These are phyloP conservation scores for Olyra latifolia DNA, from an alignment of 176 grass and related monocot genomes.

Conservation along the genomic window DNA sequence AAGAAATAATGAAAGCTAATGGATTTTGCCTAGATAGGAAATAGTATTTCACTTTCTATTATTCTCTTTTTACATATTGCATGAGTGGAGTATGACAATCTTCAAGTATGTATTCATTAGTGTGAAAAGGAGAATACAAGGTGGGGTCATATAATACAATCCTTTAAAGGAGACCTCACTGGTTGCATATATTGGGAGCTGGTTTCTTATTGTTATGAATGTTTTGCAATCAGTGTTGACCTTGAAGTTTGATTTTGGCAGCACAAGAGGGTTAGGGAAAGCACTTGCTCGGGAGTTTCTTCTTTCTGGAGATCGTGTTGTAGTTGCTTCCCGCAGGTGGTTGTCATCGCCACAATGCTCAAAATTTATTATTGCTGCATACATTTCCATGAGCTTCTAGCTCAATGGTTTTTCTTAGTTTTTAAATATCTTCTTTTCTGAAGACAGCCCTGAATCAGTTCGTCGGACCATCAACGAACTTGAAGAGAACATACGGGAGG, in stretches of 20 bases:
- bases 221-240: constrained; percentile 27
- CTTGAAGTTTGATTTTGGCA: constrained; percentile 37
- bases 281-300: constrained; percentile 98
- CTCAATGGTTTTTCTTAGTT: constrained; percentile 30
- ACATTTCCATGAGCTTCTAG: neutral
- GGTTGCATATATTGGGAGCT: neutral
- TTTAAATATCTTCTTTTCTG: constrained; percentile 39
- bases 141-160: neutral
- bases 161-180: neutral
- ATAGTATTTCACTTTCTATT: constrained; percentile 14
- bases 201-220: constrained; percentile 12
- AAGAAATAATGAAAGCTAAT: neutral
- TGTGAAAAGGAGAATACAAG: neutral
- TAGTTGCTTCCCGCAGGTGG: constrained; percentile 91
- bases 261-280: constrained; percentile 97
- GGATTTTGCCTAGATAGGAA: constrained; percentile 4
- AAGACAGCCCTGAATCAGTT: constrained; percentile 92
- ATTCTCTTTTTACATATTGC: neutral
- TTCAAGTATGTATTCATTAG: neutral
- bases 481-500: constrained; percentile 76
- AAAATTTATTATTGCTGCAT: constrained; percentile 7
- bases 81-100: neutral
- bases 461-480: constrained; percentile 79
- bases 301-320: constrained; percentile 96
- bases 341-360: constrained; percentile 20